Evolutionary conservation across 257 asterid species (phyloP).

Genomic region (Solanum corneliomulleri): DNA sequence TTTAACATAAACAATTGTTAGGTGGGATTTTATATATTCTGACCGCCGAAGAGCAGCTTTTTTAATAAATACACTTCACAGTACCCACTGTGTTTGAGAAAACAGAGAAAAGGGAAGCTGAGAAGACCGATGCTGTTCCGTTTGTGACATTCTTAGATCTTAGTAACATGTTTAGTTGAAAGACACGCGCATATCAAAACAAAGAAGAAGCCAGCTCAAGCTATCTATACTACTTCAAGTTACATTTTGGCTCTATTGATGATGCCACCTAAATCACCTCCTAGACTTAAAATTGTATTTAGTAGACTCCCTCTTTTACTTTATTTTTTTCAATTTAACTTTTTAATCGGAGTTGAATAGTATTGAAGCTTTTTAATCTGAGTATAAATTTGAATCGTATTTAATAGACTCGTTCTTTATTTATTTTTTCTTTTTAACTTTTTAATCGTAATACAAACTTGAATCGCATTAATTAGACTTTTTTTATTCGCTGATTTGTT

Average conservation of each 20-base stretch:
- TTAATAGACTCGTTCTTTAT: too few relatives aligned
- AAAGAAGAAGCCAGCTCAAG: background rate
- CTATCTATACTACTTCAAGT: background rate
- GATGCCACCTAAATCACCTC: background rate
- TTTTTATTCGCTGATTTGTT: too few relatives aligned
- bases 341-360: too few relatives aligned
- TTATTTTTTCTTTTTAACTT: too few relatives aligned
- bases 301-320: background rate
- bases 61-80: background rate
- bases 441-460: too few relatives aligned
- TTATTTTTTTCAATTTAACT: too few relatives aligned
- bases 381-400: too few relatives aligned
- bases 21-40: constrained; percentile 3
- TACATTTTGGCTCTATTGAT: background rate
- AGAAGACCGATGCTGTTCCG: constrained; percentile 21
- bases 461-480: background rate
- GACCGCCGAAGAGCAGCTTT: constrained; percentile 7
- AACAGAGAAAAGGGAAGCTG: background rate
- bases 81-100: background rate
- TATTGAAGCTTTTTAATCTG: accelerated
- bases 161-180: background rate
- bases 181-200: constrained; percentile 26
- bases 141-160: constrained; percentile 32
- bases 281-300: background rate
- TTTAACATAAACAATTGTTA: background rate